These are phyloP conservation scores for Pseudophaeomoniella oleicola DNA, from an alignment of 2,329 filamentous ascomycete species.

Conservation along the genomic window DNA sequence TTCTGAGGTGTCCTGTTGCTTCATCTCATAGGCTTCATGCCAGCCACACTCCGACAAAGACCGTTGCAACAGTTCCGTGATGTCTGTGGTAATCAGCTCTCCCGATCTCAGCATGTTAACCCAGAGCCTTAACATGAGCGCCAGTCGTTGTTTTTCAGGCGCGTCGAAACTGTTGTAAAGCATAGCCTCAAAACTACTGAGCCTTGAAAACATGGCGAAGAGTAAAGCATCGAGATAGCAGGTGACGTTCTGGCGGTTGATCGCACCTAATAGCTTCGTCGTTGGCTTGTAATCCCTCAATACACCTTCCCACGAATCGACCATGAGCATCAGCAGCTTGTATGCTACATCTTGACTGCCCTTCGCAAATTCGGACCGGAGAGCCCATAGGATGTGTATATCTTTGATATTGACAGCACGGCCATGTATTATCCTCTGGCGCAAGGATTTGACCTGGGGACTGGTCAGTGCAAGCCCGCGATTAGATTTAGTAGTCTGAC, in stretches of 20 bases:
- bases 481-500: too few species aligned
- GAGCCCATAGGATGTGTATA: conserved; percentile 47
- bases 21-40: conserved; percentile 60
- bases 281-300: conserved; percentile 60
- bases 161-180: conserved; percentile 66
- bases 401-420: conserved; percentile 44
- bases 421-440: conserved; percentile 34
- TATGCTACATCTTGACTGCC: conserved; percentile 62
- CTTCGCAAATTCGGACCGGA: conserved; percentile 47
- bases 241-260: conserved; percentile 76
- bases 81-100: conserved; percentile 68
- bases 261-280: conserved; percentile 64
- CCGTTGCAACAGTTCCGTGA: conserved; percentile 76
- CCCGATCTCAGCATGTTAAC: conserved; percentile 83
- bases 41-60: conserved; percentile 76
- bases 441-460: conserved; percentile 35
- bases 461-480: background rate
- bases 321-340: conserved; percentile 61
- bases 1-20: conserved; percentile 91
- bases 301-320: conserved; percentile 67
- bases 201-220: conserved; percentile 87
- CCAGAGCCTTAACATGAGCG: conserved; percentile 72
- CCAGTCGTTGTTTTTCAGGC: conserved; percentile 56
- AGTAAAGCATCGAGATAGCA: conserved; percentile 86
- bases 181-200: conserved; percentile 87